Conservation (phyloP, 257 asterid species). For the Dorcoceras hygrometricum region DNA sequence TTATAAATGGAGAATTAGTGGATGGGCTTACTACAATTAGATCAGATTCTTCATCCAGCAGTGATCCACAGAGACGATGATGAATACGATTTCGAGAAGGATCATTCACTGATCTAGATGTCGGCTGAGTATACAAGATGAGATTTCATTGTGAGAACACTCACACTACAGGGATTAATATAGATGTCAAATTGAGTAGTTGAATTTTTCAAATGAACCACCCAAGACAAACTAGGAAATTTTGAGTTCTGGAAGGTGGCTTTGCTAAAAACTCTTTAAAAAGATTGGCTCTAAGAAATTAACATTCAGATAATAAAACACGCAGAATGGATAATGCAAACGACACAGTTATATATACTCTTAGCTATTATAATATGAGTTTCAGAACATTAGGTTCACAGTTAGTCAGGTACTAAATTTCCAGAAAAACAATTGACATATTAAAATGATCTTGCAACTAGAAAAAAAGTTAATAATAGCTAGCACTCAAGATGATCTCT, state of each 20-base stretch:
- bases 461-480: neutral
- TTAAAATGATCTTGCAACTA: neutral
- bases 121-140: constrained; percentile 40
- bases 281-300: neutral
- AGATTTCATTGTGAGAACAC: neutral
- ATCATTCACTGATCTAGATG: constrained; percentile 56
- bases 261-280: neutral
- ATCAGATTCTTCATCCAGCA: constrained; percentile 57
- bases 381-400: neutral
- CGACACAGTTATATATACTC: neutral
- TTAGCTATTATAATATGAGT: neutral
- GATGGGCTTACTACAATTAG: constrained; percentile 49
- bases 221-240: neutral
- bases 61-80: constrained; percentile 77
- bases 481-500: neutral
- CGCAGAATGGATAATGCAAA: neutral
- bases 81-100: constrained; percentile 52
- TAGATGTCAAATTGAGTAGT: neutral
- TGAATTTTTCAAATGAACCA: neutral
- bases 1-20: constrained; percentile 36
- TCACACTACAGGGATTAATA: neutral
- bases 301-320: neutral
- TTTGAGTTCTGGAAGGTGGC: neutral
- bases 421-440: neutral
- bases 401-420: neutral